Base-by-base conservation (phyloP, 2,329 filamentous ascomycete genomes). In the Trichothecium roseum region DNA sequence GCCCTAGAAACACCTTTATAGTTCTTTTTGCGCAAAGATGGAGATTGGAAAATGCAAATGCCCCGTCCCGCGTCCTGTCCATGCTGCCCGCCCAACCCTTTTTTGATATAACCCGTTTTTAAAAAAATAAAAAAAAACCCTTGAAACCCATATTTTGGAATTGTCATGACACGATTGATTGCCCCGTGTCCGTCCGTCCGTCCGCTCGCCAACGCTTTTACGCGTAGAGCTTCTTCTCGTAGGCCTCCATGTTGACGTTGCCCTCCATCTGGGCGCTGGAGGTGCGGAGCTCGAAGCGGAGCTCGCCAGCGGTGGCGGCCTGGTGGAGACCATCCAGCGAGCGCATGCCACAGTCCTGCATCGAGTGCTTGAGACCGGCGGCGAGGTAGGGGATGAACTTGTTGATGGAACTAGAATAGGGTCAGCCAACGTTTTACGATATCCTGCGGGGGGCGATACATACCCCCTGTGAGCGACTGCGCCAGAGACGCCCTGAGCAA, bases 211-310 rank as follows among this genome's bases (percentile, higher is more conserved):
- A n/a, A n/a, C n/a, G n/a, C n/a, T n/a, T 24, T 61, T 78, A 95
- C 52, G 87, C 86, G 65, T 94, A 98, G 48, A 98, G 82, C 76
- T 96, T 98, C 83, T 98, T 98, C 72, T 96, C 91, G 59, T 94
- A 96, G 58, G 85, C 89, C 69, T 96, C 87, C 73, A 98, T 87
- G 67, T 96, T 93, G 42, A 98, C 88, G 56, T 89, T 91, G 45
- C 91, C 91, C 71, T 98, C 91, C 40, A 93, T 74, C 74, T 94
- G 87, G 34, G 91, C 91, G 61, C 87, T 94, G 40, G 87, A 83
- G 42, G 87, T 96, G 51, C 91, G 75, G 53, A 96, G 72, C 71
- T 98, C 91, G 57, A 98, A 98, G 52, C 91, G 78, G 37, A 95
- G 79, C 34, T 66, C 75, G 41, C 88, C 86, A 22, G 76, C 69